Percentiles rank a stretch among this genome's conserved stretches.
These are phyloP conservation scores for Funneliformis geosporum DNA, from an alignment of 192 early-diverging fungal species.

Conservation along the genomic window DNA sequence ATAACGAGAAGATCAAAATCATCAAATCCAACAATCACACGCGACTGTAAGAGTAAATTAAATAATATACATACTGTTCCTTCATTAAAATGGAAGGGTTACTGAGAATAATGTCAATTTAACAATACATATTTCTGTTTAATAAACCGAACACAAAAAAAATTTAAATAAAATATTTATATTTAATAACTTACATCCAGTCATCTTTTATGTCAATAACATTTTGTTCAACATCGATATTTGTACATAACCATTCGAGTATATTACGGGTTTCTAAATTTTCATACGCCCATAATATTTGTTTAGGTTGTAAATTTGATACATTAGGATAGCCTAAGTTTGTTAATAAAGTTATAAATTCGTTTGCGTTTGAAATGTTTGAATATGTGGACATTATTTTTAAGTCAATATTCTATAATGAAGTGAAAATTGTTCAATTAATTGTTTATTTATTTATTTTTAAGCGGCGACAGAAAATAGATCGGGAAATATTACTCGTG, in stretches of 20 bases:
- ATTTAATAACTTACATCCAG: conserved; percentile 8
- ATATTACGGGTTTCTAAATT: not conserved
- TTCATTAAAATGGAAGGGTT: not conserved
- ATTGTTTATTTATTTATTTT: too few relatives aligned
- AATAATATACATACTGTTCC: not conserved
- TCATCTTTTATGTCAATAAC: conserved; percentile 3
- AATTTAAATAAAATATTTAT: not conserved
- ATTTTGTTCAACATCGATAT: conserved; percentile 30
- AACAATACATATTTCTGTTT: not conserved
- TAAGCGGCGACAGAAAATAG: too few relatives aligned
- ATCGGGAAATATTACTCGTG: too few relatives aligned
- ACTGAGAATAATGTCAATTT: not conserved
- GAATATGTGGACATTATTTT: not conserved
- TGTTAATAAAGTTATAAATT: conserved; percentile 13
- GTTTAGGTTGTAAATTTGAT: conserved; percentile 23
- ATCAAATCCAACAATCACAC: too few relatives aligned
- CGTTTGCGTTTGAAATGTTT: not conserved
- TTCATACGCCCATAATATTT: conserved; percentile 28
- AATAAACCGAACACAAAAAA: not conserved
- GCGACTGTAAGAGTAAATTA: not conserved
- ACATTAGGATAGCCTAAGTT: conserved; percentile 17
- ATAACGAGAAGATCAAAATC: not conserved
- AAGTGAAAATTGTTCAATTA: too few relatives aligned
- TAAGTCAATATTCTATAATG: too few relatives aligned
- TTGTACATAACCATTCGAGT: conserved; percentile 27